These are phyloP conservation scores for Backusella luteola DNA, from an alignment of 192 early-diverging fungal species.

Conservation along the genomic window DNA sequence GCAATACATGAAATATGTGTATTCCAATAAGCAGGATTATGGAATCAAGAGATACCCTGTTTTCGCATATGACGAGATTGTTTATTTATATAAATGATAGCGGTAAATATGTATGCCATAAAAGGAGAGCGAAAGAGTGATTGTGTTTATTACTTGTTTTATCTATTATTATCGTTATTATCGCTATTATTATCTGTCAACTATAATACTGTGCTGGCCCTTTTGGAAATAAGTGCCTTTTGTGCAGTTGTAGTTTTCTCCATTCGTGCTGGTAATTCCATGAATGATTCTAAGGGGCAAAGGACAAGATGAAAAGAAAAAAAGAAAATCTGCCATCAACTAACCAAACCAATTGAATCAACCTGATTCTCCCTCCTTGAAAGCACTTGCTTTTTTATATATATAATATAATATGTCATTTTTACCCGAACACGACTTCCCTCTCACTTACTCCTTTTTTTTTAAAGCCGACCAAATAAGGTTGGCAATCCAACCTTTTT, in stretches of 20 bases:
- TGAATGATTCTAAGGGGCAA: neutral
- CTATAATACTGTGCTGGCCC: neutral
- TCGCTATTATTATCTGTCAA: neutral
- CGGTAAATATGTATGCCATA: too few relatives aligned
- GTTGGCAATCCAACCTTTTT: neutral
- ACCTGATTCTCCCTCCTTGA: neutral
- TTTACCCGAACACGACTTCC: neutral
- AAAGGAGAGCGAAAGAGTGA: too few relatives aligned
- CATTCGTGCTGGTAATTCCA: constrained; percentile 30
- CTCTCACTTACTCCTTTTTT: neutral
- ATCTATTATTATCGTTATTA: too few relatives aligned
- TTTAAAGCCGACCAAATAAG: constrained; percentile 5
- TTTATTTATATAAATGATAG: too few relatives aligned
- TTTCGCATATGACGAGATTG: too few relatives aligned
- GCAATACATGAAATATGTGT: neutral
- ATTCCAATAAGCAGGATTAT: neutral
- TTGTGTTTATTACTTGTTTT: neutral
- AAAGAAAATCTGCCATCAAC: neutral
- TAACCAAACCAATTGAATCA: constrained; percentile 5
- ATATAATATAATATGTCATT: too few relatives aligned
- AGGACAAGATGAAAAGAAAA: neutral
- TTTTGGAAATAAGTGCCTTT: neutral
- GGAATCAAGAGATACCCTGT: too few relatives aligned
- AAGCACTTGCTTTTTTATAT: neutral
- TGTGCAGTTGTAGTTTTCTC: constrained; percentile 15